Evolutionary conservation across 2,329 filamentous ascomycete genomes (phyloP).

Genomic region (Huntiella omanensis): DNA sequence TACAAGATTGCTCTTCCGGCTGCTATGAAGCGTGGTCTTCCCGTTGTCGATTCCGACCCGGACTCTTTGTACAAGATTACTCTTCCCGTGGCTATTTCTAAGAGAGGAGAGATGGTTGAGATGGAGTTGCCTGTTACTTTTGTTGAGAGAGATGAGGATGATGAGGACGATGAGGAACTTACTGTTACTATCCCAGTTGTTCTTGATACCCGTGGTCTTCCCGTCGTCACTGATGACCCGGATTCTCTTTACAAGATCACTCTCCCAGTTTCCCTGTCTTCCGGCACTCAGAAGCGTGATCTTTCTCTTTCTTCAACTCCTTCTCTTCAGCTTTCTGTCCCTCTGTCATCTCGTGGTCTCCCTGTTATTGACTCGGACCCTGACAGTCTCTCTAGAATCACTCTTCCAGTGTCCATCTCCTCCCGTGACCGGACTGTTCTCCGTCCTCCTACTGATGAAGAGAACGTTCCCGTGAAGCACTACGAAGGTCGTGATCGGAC

Average conservation of each 20-base stretch:
- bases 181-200: constrained; percentile 10
- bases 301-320: background rate
- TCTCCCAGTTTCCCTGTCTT: constrained; percentile 3
- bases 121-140: constrained; percentile 6
- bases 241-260: constrained; percentile 8
- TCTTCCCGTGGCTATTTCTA: constrained; percentile 1
- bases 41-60: constrained; percentile 7
- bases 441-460: background rate
- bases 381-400: constrained; percentile 7
- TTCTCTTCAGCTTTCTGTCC: constrained; percentile 4
- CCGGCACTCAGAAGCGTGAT: constrained; percentile 2
- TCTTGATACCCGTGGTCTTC: constrained; percentile 7
- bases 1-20: constrained; percentile 9
- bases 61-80: constrained; percentile 8
- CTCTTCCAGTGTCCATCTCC: constrained; percentile 6
- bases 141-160: constrained; percentile 1
- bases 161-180: constrained; percentile 2
- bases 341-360: constrained; percentile 2
- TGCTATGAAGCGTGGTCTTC: constrained; percentile 1
- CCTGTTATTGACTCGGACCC: constrained; percentile 1
- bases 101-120: background rate
- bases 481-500: background rate
- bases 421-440: constrained; percentile 7
- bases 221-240: constrained; percentile 9
- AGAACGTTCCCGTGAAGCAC: background rate